These are phyloP conservation scores for Scheffersomyces titani DNA, from an alignment of 1,139 yeast genomes.

Conservation along the genomic window DNA sequence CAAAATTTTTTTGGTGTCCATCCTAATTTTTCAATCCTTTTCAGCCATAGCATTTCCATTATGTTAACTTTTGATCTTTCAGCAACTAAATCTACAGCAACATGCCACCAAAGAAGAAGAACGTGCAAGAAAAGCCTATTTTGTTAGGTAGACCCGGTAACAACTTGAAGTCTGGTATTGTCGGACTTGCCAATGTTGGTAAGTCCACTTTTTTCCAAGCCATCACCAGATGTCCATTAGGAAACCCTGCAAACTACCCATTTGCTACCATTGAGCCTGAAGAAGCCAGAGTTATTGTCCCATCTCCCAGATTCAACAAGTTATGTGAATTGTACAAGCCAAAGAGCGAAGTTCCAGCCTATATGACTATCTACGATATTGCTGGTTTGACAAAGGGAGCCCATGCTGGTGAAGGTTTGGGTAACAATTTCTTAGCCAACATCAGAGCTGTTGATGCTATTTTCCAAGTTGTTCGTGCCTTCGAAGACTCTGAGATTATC, in stretches of 20 bases:
- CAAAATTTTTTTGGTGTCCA: not conserved
- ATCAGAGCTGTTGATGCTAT: constrained; percentile 98
- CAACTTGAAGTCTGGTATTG: constrained; percentile 94
- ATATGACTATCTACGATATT: constrained; percentile 91
- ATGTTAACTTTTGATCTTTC: not conserved
- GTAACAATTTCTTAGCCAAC: constrained; percentile 96
- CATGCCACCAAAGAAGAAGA: constrained; percentile 96
- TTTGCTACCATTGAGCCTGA: constrained; percentile 99
- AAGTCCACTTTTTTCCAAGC: constrained; percentile 91
- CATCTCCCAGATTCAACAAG: constrained; percentile 85
- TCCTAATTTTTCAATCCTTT: not conserved
- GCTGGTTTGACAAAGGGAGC: constrained; percentile 99
- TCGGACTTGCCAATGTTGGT: constrained; percentile 96
- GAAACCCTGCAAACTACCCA: constrained; percentile 98
- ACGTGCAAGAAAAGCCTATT: constrained; percentile 79
- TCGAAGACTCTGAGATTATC: constrained; percentile 96
- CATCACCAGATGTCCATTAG: constrained; percentile 85
- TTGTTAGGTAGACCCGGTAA: constrained; percentile 98
- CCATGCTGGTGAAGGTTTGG: constrained; percentile 95
- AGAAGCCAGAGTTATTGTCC: constrained; percentile 96
- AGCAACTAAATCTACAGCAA: constrained; percentile 2
- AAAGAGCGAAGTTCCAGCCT: constrained; percentile 87
- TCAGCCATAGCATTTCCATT: not conserved
- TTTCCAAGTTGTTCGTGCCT: constrained; percentile 96
- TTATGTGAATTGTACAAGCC: constrained; percentile 77